These are phyloP conservation scores for Phytophthora pisi DNA, from an alignment of 352 stramenopile genomes.

Conservation along the genomic window DNA sequence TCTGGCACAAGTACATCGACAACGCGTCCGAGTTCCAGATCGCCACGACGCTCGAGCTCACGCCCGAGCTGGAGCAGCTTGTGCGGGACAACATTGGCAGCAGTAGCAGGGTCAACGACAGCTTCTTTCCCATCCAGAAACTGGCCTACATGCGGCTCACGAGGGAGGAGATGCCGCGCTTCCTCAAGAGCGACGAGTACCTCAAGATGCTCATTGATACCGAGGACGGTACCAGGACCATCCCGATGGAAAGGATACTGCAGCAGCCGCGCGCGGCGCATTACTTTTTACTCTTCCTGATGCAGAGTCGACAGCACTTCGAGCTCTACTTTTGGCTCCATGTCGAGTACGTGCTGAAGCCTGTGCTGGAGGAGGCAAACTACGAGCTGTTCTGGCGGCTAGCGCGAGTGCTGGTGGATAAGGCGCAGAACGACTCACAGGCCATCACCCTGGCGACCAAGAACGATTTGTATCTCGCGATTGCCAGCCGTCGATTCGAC, in stretches of 20 bases:
- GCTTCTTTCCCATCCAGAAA: conserved; percentile 87
- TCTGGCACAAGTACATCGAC: conserved; percentile 90
- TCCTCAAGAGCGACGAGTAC: conserved; percentile 87
- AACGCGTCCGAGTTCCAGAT: conserved; percentile 85
- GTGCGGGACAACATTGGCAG: conserved; percentile 72
- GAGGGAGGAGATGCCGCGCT: conserved; percentile 79
- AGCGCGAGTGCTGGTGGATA: conserved; percentile 65
- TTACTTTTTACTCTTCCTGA: conserved; percentile 88
- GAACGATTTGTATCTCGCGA: conserved; percentile 60
- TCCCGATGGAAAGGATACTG: conserved; percentile 82
- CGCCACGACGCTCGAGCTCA: conserved; percentile 79
- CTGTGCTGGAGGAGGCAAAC: conserved; percentile 53
- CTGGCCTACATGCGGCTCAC: conserved; percentile 86
- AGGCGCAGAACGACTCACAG: conserved; percentile 78
- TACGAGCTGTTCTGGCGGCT: conserved; percentile 74
- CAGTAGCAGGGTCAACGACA: conserved; percentile 58
- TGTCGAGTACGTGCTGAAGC: conserved; percentile 87
- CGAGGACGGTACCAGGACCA: conserved; percentile 73
- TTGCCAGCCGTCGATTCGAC: conserved; percentile 50
- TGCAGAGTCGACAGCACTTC: conserved; percentile 89
- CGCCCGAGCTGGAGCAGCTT: conserved; percentile 72
- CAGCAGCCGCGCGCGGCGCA: conserved; percentile 80
- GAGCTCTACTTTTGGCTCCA: conserved; percentile 90
- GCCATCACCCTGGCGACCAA: conserved; percentile 82
- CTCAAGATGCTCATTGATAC: conserved; percentile 85